Percentiles rank a stretch among this genome's conserved stretches.
phyloP scores from a whole-genome alignment of 768 basidiomycete species.

The Dioszegia crocea region DNA sequence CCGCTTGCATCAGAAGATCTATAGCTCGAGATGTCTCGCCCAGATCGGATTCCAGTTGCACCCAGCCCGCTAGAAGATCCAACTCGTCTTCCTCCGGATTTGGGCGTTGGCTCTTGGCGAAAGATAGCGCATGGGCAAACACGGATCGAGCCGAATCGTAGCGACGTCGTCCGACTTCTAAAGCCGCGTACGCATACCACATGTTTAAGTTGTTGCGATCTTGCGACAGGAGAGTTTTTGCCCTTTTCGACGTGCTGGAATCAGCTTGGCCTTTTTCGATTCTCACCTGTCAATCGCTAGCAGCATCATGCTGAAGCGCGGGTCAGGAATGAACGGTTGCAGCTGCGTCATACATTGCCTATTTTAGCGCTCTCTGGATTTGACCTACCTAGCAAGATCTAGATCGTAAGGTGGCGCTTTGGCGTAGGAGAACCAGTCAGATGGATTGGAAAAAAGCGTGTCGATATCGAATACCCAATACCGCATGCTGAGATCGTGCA shows the following conservation, averaged over 20 bases:
- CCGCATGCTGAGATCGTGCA: not conserved
- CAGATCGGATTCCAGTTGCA: conserved; percentile 50
- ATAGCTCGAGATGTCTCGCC: conserved; percentile 15
- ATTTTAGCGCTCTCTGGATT: not conserved
- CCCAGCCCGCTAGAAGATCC: conserved; percentile 50
- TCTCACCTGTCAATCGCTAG: conserved; percentile 48
- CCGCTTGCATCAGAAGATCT: conserved; percentile 23
- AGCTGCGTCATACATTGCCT: conserved; percentile 18
- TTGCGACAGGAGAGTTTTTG: conserved; percentile 46
- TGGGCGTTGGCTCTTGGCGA: conserved; percentile 13
- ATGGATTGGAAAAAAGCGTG: not conserved
- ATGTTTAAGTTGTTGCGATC: conserved; percentile 48
- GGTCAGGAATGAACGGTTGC: conserved; percentile 33
- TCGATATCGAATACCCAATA: conserved; percentile 8
- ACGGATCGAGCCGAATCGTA: conserved; percentile 49
- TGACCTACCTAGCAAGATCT: not conserved
- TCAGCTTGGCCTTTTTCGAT: not conserved
- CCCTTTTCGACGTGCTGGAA: conserved; percentile 48
- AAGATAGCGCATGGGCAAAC: conserved; percentile 49
- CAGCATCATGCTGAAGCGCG: conserved; percentile 40
- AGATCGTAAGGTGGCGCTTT: not conserved
- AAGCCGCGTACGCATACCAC: conserved; percentile 52
- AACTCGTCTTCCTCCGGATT: conserved; percentile 23
- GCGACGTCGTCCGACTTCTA: conserved; percentile 48
- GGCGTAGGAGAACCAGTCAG: not conserved